A percentile compares a stretch with the other conserved stretches of the same genome.
Evolutionary conservation across 306 rosid genomes (phyloP).

Genomic region (Begonia masoniana): DNA sequence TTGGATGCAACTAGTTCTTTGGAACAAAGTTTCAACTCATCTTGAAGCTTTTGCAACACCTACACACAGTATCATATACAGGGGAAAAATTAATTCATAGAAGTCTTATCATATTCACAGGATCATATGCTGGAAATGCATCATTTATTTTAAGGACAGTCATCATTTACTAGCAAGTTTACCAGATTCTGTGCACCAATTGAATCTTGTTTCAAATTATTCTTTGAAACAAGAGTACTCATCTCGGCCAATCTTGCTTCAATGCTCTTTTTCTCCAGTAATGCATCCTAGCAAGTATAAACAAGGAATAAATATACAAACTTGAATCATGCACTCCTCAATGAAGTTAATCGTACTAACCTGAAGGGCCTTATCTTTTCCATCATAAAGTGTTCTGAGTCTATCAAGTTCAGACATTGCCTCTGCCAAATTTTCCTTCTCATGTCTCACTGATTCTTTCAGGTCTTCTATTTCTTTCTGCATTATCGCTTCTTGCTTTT

Average conservation of each 20-base stretch:
- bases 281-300: conserved; percentile 37
- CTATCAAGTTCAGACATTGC: conserved; percentile 40
- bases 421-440: conserved; percentile 40
- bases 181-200: conserved; percentile 49
- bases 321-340: background rate
- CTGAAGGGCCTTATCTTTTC: conserved; percentile 69
- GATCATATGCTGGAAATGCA: too few relatives aligned
- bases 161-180: conserved; percentile 5
- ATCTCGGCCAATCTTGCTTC: conserved; percentile 56
- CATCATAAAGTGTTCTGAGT: conserved; percentile 39
- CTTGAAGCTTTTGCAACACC: conserved; percentile 51
- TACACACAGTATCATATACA: conserved; percentile 11
- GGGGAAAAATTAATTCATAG: background rate
- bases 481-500: conserved; percentile 45
- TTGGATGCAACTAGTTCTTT: conserved; percentile 51
- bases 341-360: conserved; percentile 26
- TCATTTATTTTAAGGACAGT: too few relatives aligned
- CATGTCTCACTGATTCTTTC: conserved; percentile 47
- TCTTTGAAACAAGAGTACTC: conserved; percentile 37
- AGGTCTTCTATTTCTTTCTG: conserved; percentile 54
- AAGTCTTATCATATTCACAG: too few relatives aligned
- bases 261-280: conserved; percentile 50
- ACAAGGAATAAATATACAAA: background rate
- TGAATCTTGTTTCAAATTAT: conserved; percentile 28
- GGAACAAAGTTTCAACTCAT: conserved; percentile 47